A percentile compares a stretch with the other conserved stretches of the same genome.
Evolutionary conservation across 2,329 filamentous ascomycete species (phyloP).

Genomic region (Cucurbitaria berberidis): DNA sequence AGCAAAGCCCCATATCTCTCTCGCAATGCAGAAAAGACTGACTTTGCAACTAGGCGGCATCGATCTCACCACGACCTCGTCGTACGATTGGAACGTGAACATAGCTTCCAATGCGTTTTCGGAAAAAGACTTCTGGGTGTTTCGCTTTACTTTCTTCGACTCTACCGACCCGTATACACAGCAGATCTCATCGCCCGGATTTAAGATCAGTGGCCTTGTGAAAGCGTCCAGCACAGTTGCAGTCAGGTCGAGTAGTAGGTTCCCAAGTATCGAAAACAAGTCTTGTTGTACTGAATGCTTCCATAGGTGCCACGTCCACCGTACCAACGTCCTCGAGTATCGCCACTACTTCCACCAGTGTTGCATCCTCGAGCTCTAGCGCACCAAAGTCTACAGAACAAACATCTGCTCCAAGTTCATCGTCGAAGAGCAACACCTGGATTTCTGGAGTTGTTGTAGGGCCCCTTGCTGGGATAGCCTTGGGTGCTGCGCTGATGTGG

Average conservation of each 20-base stretch:
- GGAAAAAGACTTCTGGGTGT: conserved; percentile 17
- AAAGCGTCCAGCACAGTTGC: conserved; percentile 10
- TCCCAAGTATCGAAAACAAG: background rate
- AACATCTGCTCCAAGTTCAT: conserved; percentile 1
- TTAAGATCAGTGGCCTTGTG: conserved; percentile 16
- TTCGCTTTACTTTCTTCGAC: conserved; percentile 18
- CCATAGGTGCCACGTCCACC: conserved; percentile 9
- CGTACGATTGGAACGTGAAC: conserved; percentile 23
- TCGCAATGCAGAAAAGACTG: conserved; percentile 1
- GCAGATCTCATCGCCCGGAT: conserved; percentile 21
- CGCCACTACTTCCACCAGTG: conserved; percentile 3
- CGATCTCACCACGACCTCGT: conserved; percentile 14
- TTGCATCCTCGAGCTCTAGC: conserved; percentile 1
- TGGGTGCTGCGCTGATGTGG: conserved; percentile 20
- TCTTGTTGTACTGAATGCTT: conserved; percentile 4
- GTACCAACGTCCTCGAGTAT: conserved; percentile 6
- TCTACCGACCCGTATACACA: conserved; percentile 9
- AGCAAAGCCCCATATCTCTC: conserved; percentile 5
- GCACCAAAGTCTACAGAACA: conserved; percentile 2
- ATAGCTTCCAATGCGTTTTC: conserved; percentile 18
- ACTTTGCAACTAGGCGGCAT: conserved; percentile 12
- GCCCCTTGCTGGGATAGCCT: conserved; percentile 13
- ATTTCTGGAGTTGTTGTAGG: conserved; percentile 20
- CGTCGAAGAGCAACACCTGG: conserved; percentile 15
- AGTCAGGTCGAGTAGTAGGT: conserved; percentile 14